Evolutionary conservation across 164 flowering plant species (phyloP).

Genomic region (Sextonia rubra): DNA sequence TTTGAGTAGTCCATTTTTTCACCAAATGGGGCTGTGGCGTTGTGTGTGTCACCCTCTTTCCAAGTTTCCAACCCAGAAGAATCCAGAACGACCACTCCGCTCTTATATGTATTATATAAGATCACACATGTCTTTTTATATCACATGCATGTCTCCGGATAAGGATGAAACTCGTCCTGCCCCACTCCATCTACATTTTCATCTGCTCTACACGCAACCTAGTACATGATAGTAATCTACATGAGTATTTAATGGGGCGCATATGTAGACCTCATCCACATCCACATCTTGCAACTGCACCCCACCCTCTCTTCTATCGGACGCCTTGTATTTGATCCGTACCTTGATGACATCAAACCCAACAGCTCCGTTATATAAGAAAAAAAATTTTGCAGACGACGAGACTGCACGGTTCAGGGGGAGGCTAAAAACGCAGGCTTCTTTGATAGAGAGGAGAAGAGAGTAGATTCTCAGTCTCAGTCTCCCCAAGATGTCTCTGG

Average conservation of each 20-base stretch:
- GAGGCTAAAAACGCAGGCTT: too few species aligned
- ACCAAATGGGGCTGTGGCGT: too few species aligned
- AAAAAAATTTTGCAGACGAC: constrained; percentile 23
- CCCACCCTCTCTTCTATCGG: constrained; percentile 1
- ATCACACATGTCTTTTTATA: too few species aligned
- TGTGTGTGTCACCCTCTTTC: too few species aligned
- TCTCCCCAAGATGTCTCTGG: constrained; percentile 17
- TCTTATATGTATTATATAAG: too few species aligned
- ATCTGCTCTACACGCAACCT: background rate
- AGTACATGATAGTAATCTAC: background rate
- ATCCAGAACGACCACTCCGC: too few species aligned
- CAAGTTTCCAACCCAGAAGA: too few species aligned
- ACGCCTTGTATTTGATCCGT: background rate
- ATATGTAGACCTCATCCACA: background rate
- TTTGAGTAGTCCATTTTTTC: too few species aligned
- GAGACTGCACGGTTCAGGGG: background rate
- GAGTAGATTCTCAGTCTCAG: too few species aligned
- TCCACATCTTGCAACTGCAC: background rate
- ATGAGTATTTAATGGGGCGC: background rate
- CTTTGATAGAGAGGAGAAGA: background rate
- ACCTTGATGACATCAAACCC: constrained; percentile 29
- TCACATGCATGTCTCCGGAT: constrained; percentile 9
- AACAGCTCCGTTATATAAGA: constrained; percentile 8
- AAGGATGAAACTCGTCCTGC: background rate
- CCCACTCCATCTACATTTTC: background rate